These are phyloP conservation scores for Solanum ossicruentum DNA, from an alignment of 257 asterid genomes.

Conservation along the genomic window DNA sequence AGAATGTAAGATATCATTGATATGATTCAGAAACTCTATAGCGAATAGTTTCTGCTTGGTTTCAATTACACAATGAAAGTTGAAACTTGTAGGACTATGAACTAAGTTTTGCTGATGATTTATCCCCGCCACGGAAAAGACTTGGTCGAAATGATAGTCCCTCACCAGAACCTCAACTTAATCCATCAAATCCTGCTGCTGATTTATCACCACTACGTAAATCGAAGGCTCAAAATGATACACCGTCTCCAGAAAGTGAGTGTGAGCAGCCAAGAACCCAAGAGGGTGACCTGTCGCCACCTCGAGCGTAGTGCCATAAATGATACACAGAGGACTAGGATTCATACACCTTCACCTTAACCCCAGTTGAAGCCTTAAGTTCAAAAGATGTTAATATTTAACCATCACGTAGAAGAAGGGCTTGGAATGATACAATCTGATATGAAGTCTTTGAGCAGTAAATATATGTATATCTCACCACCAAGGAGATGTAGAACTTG, in stretches of 20 bases:
- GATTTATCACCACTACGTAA: conserved; percentile 3
- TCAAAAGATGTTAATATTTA: conserved; percentile 1
- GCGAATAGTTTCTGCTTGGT: too few species aligned
- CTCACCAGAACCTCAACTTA: conserved; percentile 8
- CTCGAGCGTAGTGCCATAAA: conserved; percentile 23
- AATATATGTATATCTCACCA: neutral
- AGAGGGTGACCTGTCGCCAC: conserved; percentile 37
- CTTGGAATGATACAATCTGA: conserved; percentile 33
- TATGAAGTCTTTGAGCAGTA: neutral
- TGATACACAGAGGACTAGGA: neutral
- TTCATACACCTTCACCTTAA: neutral
- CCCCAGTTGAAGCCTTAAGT: neutral
- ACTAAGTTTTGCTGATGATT: neutral
- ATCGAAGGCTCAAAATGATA: neutral
- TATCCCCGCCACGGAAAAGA: conserved; percentile 11
- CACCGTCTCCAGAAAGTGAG: neutral
- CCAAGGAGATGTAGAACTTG: conserved; percentile 22
- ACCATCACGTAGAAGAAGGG: conserved; percentile 7
- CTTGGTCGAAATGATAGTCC: conserved; percentile 7
- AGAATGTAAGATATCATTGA: too few species aligned
- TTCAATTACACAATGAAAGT: too few species aligned
- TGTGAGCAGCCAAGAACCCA: neutral
- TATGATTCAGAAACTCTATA: too few species aligned
- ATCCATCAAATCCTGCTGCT: neutral
- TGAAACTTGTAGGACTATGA: too few species aligned